A percentile compares a stretch with the other conserved stretches of the same genome.
Conservation (phyloP, 352 stramenopile species). For the Phytophthora nicotianae region DNA sequence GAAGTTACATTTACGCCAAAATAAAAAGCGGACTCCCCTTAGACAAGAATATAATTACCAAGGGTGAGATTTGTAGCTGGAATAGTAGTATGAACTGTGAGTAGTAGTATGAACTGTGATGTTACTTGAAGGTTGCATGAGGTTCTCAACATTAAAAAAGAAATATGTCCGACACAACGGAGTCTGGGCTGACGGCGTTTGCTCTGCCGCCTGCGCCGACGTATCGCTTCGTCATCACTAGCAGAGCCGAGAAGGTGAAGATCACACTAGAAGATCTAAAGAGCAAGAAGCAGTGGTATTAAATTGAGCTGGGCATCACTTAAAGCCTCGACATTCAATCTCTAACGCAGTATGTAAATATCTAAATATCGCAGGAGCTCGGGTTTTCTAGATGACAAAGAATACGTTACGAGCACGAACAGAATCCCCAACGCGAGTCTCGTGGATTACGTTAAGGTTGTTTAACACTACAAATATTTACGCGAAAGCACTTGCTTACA, state of each 20-base stretch:
- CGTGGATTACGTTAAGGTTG: conserved; percentile 11
- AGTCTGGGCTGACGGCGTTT: conserved; percentile 7
- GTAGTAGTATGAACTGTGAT: too few relatives aligned
- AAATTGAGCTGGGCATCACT: too few relatives aligned
- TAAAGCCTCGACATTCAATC: too few relatives aligned
- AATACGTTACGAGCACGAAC: conserved; percentile 18
- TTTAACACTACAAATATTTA: neutral
- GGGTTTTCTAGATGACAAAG: conserved; percentile 10
- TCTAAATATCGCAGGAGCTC: neutral
- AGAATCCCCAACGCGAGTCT: conserved; percentile 3
- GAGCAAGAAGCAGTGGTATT: conserved; percentile 22
- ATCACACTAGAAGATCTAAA: conserved; percentile 11
- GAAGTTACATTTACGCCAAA: too few relatives aligned
- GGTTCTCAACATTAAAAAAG: neutral
- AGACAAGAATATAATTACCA: too few relatives aligned
- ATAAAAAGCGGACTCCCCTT: too few relatives aligned
- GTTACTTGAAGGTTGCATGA: neutral
- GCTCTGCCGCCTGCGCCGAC: conserved; percentile 2
- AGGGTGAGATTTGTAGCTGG: too few relatives aligned
- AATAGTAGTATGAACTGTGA: too few relatives aligned
- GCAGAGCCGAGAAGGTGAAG: conserved; percentile 5
- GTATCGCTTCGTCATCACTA: conserved; percentile 9
- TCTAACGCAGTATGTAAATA: neutral
- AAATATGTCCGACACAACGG: neutral
- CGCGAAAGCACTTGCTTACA: neutral